Percentiles rank a stretch among this genome's conserved stretches.
These are phyloP conservation scores for Hyphodiscus hymeniophilus DNA, from an alignment of 495 filamentous ascomycete genomes.

Conservation along the genomic window DNA sequence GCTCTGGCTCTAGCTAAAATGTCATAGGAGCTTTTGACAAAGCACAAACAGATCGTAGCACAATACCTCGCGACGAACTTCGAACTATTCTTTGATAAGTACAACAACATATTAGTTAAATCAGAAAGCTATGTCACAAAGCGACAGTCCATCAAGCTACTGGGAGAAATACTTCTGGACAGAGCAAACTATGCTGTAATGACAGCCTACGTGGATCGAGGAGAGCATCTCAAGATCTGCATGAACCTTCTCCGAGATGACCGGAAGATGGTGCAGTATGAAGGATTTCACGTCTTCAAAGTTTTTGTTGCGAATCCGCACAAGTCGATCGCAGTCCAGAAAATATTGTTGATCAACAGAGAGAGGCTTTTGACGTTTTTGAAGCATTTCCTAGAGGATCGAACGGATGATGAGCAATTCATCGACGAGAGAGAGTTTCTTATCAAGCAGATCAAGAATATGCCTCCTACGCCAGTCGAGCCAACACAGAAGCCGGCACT, in stretches of 20 bases:
- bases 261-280: constrained; percentile 97
- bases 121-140: constrained; percentile 97
- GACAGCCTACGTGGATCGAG: constrained; percentile 91
- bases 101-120: constrained; percentile 80
- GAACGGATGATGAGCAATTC: constrained; percentile 97
- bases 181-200: constrained; percentile 96
- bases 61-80: constrained; percentile 83
- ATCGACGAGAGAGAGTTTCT: constrained; percentile 95
- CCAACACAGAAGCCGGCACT: constrained; percentile 29
- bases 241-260: constrained; percentile 96
- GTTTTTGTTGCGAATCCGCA: constrained; percentile 97
- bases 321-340: constrained; percentile 88
- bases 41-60: constrained; percentile 82
- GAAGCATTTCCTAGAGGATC: constrained; percentile 84
- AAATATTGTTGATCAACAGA: constrained; percentile 91
- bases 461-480: constrained; percentile 60
- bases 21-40: constrained; percentile 85
- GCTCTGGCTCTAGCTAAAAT: constrained; percentile 47
- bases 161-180: constrained; percentile 91
- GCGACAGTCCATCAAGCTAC: constrained; percentile 92
- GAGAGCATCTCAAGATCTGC: constrained; percentile 91
- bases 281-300: constrained; percentile 99
- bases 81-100: constrained; percentile 80
- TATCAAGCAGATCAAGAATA: constrained; percentile 83
- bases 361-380: constrained; percentile 84